Conservation (phyloP, 306 rosid genomes). For the Quercus suber region DNA sequence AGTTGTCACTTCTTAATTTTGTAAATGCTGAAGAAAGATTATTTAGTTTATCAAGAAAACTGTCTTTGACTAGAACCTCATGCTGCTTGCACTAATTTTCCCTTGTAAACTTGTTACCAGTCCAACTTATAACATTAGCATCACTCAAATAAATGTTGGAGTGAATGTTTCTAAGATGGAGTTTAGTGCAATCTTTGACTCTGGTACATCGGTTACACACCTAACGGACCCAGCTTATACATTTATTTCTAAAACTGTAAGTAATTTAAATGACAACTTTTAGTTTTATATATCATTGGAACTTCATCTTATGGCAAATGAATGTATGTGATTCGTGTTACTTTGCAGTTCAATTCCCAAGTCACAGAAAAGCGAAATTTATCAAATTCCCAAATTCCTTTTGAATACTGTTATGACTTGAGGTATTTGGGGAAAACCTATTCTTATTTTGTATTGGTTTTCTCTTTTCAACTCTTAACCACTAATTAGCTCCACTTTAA, state of each 20-base stretch:
- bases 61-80: not conserved
- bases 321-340: not conserved
- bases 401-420: conserved; percentile 70
- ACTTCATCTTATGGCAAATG: not conserved
- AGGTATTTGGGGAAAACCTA: conserved; percentile 30
- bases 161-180: conserved; percentile 35
- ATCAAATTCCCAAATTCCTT: conserved; percentile 35
- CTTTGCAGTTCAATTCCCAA: conserved; percentile 57
- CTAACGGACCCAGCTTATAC: conserved; percentile 72
- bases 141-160: conserved; percentile 68
- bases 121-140: conserved; percentile 57
- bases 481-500: conserved; percentile 24
- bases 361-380: conserved; percentile 29
- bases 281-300: conserved; percentile 5
- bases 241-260: conserved; percentile 54
- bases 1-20: conserved; percentile 18
- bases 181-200: conserved; percentile 69
- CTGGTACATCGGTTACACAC: conserved; percentile 81
- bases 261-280: conserved; percentile 16
- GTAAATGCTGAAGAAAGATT: too few relatives aligned
- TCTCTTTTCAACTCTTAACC: not conserved
- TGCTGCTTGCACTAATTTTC: conserved; percentile 20
- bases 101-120: conserved; percentile 37
- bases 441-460: not conserved
- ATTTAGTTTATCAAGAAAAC: not conserved